These are phyloP conservation scores for Globisporangium lucens DNA, from an alignment of 352 stramenopile species.

Conservation along the genomic window DNA sequence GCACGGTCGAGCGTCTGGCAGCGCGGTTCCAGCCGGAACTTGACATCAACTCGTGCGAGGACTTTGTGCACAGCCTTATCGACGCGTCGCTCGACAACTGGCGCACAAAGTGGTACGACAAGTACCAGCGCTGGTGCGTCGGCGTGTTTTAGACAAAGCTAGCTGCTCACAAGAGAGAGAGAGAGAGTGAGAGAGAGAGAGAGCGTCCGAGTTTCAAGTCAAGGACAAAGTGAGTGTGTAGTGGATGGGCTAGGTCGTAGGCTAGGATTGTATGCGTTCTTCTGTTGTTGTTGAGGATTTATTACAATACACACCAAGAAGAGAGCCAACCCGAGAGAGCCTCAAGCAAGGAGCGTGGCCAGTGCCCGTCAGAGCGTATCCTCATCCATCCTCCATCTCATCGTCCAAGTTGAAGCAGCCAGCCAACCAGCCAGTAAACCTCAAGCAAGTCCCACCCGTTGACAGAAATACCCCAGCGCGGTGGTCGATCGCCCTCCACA, in stretches of 20 bases:
- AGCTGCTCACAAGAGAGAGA: background rate
- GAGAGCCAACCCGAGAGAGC: background rate
- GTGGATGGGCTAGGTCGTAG: background rate
- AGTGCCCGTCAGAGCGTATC: background rate
- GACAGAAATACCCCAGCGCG: background rate
- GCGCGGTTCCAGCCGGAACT: slow-evolving; percentile 93
- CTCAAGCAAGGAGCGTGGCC: background rate
- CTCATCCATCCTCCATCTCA: background rate
- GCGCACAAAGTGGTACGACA: slow-evolving; percentile 96
- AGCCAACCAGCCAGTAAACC: no score
- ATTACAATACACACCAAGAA: background rate
- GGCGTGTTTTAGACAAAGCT: slow-evolving; percentile 78
- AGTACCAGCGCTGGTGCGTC: slow-evolving; percentile 93
- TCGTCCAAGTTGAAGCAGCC: background rate
- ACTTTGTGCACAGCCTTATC: slow-evolving; percentile 96
- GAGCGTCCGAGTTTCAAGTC: background rate
- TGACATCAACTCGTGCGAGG: slow-evolving; percentile 91
- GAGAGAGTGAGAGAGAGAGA: background rate
- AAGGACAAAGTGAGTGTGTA: background rate
- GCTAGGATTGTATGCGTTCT: background rate
- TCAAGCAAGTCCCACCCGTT: background rate
- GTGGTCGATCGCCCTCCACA: background rate
- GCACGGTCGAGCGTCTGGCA: slow-evolving; percentile 87
- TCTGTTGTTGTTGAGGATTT: background rate
- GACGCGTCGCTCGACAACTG: slow-evolving; percentile 96